Conservation (phyloP, 768 basidiomycete species). For the Rhizopogon vinicolor region DNA sequence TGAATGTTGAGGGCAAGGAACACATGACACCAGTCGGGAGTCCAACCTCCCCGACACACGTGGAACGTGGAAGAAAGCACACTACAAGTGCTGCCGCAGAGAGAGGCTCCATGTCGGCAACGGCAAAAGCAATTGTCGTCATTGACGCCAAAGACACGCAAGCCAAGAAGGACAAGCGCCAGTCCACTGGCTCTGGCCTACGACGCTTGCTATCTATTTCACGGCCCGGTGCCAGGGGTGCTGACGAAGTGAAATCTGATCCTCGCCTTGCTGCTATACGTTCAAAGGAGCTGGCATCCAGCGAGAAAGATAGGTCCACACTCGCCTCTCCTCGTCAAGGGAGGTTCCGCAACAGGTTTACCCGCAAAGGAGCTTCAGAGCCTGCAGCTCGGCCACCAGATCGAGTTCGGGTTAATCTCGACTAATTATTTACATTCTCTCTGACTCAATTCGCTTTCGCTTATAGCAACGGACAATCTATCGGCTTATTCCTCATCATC, state of each 20-base stretch:
- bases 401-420: conserved; percentile 31
- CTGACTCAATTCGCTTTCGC: background rate
- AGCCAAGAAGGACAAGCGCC: conserved; percentile 23
- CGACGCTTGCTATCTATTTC: conserved; percentile 29
- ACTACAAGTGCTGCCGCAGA: conserved; percentile 14
- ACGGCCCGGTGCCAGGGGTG: conserved; percentile 22
- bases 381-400: conserved; percentile 25
- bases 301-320: conserved; percentile 6
- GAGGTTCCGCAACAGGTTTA: conserved; percentile 25
- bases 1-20: conserved; percentile 51
- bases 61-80: conserved; percentile 22
- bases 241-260: conserved; percentile 22
- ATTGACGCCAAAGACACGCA: conserved; percentile 47
- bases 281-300: conserved; percentile 21
- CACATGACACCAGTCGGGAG: conserved; percentile 21
- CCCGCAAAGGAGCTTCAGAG: conserved; percentile 23
- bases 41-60: conserved; percentile 22
- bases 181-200: conserved; percentile 25
- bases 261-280: conserved; percentile 18
- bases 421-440: conserved; percentile 21
- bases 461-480: background rate
- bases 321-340: conserved; percentile 14
- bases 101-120: conserved; percentile 34
- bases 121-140: conserved; percentile 61
- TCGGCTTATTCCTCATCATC: background rate